Base-by-base conservation (phyloP, 1,284 basidiomycete genomes). In the Malassezia japonica region DNA sequence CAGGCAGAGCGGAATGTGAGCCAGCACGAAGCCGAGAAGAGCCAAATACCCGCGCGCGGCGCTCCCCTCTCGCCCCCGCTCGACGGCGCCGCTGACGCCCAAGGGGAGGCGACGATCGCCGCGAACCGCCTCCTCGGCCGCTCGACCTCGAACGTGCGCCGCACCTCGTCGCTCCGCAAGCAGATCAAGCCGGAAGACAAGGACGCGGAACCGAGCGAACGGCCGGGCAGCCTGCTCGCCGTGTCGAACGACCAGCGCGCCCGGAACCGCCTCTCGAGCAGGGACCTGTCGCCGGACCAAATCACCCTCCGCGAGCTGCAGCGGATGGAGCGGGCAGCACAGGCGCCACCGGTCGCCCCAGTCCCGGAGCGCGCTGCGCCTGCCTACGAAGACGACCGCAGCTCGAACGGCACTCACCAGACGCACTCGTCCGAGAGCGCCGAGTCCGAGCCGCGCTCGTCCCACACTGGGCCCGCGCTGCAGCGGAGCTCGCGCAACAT, bases 141-240 rank as follows among this genome's bases (percentile, higher is more conserved):
- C n/a, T 43, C 55, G n/a, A 67, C 69, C 6, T 67, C 65, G 1
- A 46, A 69, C 0, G 60, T 62, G 8, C 48, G 69, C 24, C 59
- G 69, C 4, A 62, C 61, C 10, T 68, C 66, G 46, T 69, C 67
- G 8, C 56, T 72, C 6, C 62, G 69, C 29, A 58, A 62, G 21
- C 69, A 71, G 45, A 64, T 79, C 89, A 41, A 81, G 79, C 46
- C 81, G 85, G 69, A 91, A 82, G 78, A 82, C 80, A 60, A 65
- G 24, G 49, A 47, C 3, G 57, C 54, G 23, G 4, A 15, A 2
- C 12, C 4, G 36, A 12, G 36, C 20, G 24, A 37, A 1, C 33
- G 23, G n/a, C 18, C 6, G 8, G 23, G 38, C 28, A 40, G 38
- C 12, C 38, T 23, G 23, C 38, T 40, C 27, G 28, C 38, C 5